Evolutionary conservation across 441 rosid genomes (phyloP).

Genomic region (Lepidium campestre): DNA sequence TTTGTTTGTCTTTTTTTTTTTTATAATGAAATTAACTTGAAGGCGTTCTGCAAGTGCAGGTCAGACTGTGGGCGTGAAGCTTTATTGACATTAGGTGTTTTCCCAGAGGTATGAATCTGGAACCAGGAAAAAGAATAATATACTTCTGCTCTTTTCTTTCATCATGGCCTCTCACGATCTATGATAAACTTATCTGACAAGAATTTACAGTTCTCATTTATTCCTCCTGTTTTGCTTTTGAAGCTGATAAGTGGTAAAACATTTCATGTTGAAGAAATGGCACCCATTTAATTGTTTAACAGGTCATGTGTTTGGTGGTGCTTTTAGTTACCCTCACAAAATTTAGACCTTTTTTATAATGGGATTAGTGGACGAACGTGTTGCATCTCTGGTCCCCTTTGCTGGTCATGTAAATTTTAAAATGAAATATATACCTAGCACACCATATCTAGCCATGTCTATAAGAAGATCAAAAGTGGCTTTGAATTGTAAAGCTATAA

Average conservation of each 20-base stretch:
- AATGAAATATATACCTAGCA: neutral
- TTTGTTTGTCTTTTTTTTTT: neutral
- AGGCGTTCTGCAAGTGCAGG: conserved; percentile 49
- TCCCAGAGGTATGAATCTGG: conserved; percentile 75
- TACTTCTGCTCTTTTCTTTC: neutral
- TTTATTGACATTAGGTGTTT: conserved; percentile 63
- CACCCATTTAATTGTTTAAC: neutral
- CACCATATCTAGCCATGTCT: neutral
- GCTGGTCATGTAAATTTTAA: neutral
- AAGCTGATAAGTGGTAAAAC: neutral
- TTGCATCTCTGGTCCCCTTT: neutral
- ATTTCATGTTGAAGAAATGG: neutral
- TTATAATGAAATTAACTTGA: conserved; percentile 18
- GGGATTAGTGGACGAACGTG: neutral
- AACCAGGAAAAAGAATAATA: neutral
- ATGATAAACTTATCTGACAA: neutral
- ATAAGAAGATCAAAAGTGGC: neutral
- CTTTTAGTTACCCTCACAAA: neutral
- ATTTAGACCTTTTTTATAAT: neutral
- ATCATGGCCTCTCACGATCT: neutral
- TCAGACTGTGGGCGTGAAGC: conserved; percentile 97
- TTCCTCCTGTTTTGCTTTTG: neutral
- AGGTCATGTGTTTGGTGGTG: neutral
- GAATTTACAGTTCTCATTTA: conserved; percentile 2
- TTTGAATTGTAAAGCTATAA: conserved; percentile 1